Percentiles rank a stretch among this genome's conserved stretches.
Conservation (phyloP, 495 filamentous ascomycete genomes). For the Symbiotaphrina buchneri region DNA sequence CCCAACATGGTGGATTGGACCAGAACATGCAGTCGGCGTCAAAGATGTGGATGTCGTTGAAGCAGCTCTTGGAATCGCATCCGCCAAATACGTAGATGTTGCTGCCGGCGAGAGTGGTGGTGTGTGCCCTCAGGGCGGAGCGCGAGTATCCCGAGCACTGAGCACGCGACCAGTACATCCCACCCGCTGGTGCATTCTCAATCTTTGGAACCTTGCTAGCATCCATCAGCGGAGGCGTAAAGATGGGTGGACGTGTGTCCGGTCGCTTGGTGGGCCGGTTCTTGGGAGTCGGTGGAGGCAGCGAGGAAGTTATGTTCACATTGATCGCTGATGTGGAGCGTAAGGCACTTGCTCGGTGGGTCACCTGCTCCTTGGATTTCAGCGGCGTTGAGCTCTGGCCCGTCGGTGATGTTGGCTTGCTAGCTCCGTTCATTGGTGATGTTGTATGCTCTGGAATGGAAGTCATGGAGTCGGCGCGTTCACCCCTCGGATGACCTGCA, state of each 20-base stretch:
- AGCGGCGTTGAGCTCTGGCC: background rate
- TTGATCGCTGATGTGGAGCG: constrained; percentile 3
- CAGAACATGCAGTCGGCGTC: constrained; percentile 44
- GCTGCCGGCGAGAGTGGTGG: constrained; percentile 33
- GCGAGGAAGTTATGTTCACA: constrained; percentile 2
- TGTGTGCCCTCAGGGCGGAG: constrained; percentile 35
- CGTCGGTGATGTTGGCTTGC: background rate
- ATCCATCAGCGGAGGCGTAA: constrained; percentile 31
- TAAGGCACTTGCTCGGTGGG: background rate
- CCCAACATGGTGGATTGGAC: constrained; percentile 31
- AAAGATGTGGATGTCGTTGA: constrained; percentile 40
- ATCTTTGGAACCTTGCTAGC: constrained; percentile 32
- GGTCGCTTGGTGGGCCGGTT: background rate
- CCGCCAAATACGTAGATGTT: constrained; percentile 45
- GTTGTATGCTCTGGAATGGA: background rate
- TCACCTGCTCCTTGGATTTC: background rate
- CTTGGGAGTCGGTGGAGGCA: constrained; percentile 1
- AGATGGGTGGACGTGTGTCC: constrained; percentile 7
- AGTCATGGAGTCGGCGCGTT: background rate
- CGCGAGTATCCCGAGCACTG: constrained; percentile 30
- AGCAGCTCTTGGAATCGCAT: constrained; percentile 37
- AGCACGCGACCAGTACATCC: constrained; percentile 46
- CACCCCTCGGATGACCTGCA: background rate
- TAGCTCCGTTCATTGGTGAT: background rate
- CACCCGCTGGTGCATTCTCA: constrained; percentile 33